These are phyloP conservation scores for Pugionium cornutum DNA, from an alignment of 345 rosid genomes.

Conservation along the genomic window DNA sequence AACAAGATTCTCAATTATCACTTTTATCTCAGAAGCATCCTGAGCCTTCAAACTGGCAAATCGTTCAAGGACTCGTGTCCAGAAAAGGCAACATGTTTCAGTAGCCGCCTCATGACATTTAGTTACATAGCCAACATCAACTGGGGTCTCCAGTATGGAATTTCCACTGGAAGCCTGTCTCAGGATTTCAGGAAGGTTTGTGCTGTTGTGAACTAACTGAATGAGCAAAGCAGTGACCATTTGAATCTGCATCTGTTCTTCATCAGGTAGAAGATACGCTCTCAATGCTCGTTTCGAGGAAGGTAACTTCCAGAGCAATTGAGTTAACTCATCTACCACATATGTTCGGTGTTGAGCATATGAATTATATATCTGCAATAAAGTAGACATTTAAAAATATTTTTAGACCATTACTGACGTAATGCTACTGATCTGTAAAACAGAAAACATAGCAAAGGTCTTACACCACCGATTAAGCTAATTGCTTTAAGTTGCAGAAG, in stretches of 20 bases:
- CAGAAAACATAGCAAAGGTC: slow-evolving; percentile 8
- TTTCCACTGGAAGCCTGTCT: slow-evolving; percentile 61
- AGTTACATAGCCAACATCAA: slow-evolving; percentile 65
- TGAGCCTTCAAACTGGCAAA: slow-evolving; percentile 78
- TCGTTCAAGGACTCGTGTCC: slow-evolving; percentile 97
- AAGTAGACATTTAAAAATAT: slow-evolving; percentile 21
- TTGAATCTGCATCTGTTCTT: slow-evolving; percentile 98
- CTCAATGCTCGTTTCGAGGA: slow-evolving; percentile 75
- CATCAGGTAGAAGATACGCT: slow-evolving; percentile 93
- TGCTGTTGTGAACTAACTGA: slow-evolving; percentile 92
- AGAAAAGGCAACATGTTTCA: slow-evolving; percentile 92
- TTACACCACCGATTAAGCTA: slow-evolving; percentile 82
- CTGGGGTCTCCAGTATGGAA: slow-evolving; percentile 58
- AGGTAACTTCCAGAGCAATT: slow-evolving; percentile 88
- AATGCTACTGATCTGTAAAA: slow-evolving; percentile 10
- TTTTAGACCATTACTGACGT: slow-evolving; percentile 14
- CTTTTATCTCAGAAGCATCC: slow-evolving; percentile 93
- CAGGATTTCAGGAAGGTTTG: slow-evolving; percentile 80
- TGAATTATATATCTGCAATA: slow-evolving; percentile 79
- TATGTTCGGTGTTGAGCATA: slow-evolving; percentile 82
- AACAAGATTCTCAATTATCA: slow-evolving; percentile 88
- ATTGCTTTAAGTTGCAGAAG: slow-evolving; percentile 96
- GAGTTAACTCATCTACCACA: slow-evolving; percentile 86
- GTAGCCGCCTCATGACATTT: slow-evolving; percentile 84
- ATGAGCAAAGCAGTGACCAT: slow-evolving; percentile 92